Conservation (phyloP, 441 rosid genomes). For the Lepidium campestre region DNA sequence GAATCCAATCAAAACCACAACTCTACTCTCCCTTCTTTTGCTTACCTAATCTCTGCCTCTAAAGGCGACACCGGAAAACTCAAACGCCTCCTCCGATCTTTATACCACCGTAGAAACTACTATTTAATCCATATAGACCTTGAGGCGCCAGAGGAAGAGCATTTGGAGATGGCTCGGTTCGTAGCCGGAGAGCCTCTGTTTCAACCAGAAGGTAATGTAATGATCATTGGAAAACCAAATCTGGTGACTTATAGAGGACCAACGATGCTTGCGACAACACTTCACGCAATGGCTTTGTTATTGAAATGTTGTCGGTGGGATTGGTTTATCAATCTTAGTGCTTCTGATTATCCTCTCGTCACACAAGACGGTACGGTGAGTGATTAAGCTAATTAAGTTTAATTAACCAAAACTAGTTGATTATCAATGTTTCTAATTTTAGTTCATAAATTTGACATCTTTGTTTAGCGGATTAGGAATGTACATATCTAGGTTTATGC, state of each 20-base stretch:
- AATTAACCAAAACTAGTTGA: not conserved
- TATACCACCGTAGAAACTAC: slow-evolving; percentile 60
- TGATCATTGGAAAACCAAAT: slow-evolving; percentile 57
- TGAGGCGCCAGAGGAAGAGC: slow-evolving; percentile 44
- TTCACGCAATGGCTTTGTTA: slow-evolving; percentile 64
- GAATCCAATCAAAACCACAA: slow-evolving; percentile 27
- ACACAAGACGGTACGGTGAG: slow-evolving; percentile 92
- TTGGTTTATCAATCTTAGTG: slow-evolving; percentile 74
- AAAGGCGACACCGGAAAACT: slow-evolving; percentile 49
- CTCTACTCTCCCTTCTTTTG: slow-evolving; percentile 35
- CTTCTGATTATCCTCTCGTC: slow-evolving; percentile 64
- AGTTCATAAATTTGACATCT: not conserved
- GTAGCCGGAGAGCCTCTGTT: slow-evolving; percentile 43
- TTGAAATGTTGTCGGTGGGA: slow-evolving; percentile 66
- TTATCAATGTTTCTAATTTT: not conserved
- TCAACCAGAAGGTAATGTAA: slow-evolving; percentile 46
- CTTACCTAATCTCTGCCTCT: slow-evolving; percentile 66
- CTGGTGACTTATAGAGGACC: slow-evolving; percentile 69
- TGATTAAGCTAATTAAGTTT: slow-evolving; percentile 10
- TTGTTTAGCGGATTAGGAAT: not conserved
- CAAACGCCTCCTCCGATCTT: slow-evolving; percentile 43
- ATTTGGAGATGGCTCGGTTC: slow-evolving; percentile 41
- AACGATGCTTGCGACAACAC: slow-evolving; percentile 62
- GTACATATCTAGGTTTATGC: slow-evolving; percentile 12
- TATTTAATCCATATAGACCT: slow-evolving; percentile 57